Conservation (phyloP, 345 rosid genomes). For the Hibiscus mutabilis region DNA sequence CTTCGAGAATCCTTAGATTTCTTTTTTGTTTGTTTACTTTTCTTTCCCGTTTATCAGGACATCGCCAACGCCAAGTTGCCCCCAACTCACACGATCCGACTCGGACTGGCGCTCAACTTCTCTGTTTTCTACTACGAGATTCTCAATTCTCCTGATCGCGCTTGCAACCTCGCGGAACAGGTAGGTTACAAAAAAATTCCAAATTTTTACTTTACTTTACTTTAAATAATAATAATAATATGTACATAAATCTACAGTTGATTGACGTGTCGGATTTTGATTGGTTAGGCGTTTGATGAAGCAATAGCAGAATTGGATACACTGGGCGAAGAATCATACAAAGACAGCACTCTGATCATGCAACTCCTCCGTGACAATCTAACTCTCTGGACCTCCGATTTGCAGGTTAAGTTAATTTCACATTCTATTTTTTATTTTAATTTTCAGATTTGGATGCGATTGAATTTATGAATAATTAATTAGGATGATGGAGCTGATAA, state of each 20-base stretch:
- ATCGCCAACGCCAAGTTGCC: constrained; percentile 77
- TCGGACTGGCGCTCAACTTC: constrained; percentile 83
- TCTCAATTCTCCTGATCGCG: constrained; percentile 92
- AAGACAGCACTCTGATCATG: constrained; percentile 95
- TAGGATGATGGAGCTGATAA: constrained; percentile 87
- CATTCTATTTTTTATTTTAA: neutral
- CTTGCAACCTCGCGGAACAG: constrained; percentile 90
- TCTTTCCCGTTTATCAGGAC: constrained; percentile 35
- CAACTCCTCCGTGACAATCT: constrained; percentile 96
- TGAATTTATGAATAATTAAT: neutral
- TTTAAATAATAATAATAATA: neutral
- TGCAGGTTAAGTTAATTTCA: constrained; percentile 48
- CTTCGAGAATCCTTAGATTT: neutral
- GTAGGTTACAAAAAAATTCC: constrained; percentile 17
- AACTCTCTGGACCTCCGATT: constrained; percentile 94
- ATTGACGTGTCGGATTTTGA: neutral
- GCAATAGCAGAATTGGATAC: constrained; percentile 95
- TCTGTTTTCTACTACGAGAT: constrained; percentile 92
- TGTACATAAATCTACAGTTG: neutral
- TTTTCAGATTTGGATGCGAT: neutral
- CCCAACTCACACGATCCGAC: constrained; percentile 87
- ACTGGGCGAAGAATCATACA: constrained; percentile 92
- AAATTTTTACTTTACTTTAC: neutral
- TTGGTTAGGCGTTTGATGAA: constrained; percentile 75
- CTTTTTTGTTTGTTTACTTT: neutral